A percentile compares a stretch with the other conserved stretches of the same genome.
Conservation (phyloP, 2,329 filamentous ascomycete genomes). For the Anthostomella pinea region DNA sequence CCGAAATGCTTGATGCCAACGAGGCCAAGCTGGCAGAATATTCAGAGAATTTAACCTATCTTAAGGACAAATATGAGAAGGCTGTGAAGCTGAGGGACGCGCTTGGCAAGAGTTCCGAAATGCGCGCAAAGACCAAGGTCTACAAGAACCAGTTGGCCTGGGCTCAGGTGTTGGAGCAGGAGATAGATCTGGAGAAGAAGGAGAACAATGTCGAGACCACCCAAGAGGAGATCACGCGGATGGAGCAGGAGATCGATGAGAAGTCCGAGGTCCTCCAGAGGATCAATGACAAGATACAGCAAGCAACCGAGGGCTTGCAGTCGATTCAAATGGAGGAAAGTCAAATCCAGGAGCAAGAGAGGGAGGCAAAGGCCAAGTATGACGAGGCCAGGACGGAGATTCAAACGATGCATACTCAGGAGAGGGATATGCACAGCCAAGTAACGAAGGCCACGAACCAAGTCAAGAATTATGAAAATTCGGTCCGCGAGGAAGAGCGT, state of each 20-base stretch:
- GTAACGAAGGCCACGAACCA: slow-evolving; percentile 52
- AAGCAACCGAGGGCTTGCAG: slow-evolving; percentile 38
- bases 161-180: slow-evolving; percentile 79
- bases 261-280: slow-evolving; percentile 49
- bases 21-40: slow-evolving; percentile 60
- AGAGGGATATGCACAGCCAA: slow-evolving; percentile 61
- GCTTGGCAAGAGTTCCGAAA: slow-evolving; percentile 62
- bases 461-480: slow-evolving; percentile 42
- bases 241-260: slow-evolving; percentile 34
- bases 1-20: slow-evolving; percentile 73
- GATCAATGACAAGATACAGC: slow-evolving; percentile 43
- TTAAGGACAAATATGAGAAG: slow-evolving; percentile 58
- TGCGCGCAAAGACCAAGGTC: slow-evolving; percentile 59
- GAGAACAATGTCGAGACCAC: slow-evolving; percentile 25
- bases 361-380: slow-evolving; percentile 49
- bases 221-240: slow-evolving; percentile 37
- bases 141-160: slow-evolving; percentile 73
- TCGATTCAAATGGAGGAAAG: slow-evolving; percentile 45
- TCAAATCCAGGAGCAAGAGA: slow-evolving; percentile 44
- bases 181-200: slow-evolving; percentile 47
- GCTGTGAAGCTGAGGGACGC: slow-evolving; percentile 63
- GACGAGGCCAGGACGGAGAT: slow-evolving; percentile 53
- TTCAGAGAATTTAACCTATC: slow-evolving; percentile 58
- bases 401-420: slow-evolving; percentile 55
- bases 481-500: slow-evolving; percentile 54